A percentile compares a stretch with the other conserved stretches of the same genome.
Evolutionary conservation across 179 eudicot genomes (phyloP).

Genomic region (Vitellaria paradoxa): DNA sequence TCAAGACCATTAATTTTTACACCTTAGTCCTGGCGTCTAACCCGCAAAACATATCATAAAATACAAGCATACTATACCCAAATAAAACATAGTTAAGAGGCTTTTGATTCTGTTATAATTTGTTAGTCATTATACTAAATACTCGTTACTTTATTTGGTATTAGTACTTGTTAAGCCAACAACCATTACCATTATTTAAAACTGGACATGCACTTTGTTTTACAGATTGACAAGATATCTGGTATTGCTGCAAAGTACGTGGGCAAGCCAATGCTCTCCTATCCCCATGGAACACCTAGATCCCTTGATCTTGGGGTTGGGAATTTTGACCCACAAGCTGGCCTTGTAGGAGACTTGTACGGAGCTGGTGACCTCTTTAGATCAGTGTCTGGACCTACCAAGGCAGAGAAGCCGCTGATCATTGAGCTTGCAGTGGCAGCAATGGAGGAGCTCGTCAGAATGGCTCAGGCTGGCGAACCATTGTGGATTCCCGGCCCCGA

Average conservation of each 20-base stretch:
- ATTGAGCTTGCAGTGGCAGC: conserved; percentile 98
- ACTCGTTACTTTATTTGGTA: too few species aligned
- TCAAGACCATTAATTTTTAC: too few species aligned
- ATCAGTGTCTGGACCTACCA: conserved; percentile 67
- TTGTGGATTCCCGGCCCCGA: conserved; percentile 61
- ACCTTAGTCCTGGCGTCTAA: too few species aligned
- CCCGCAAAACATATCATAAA: too few species aligned
- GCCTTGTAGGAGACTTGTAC: conserved; percentile 58
- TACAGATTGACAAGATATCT: conserved; percentile 91
- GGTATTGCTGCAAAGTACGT: conserved; percentile 96
- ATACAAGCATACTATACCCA: too few species aligned
- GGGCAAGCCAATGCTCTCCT: conserved; percentile 71
- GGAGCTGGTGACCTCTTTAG: conserved; percentile 74
- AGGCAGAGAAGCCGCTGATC: conserved; percentile 86
- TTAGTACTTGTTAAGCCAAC: too few species aligned
- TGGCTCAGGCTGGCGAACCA: conserved; percentile 89
- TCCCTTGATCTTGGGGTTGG: conserved; percentile 63
- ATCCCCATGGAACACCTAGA: conserved; percentile 41
- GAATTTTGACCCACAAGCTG: conserved; percentile 44
- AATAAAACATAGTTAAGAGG: too few species aligned
- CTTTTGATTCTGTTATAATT: too few species aligned
- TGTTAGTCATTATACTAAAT: too few species aligned
- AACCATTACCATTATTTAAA: too few species aligned
- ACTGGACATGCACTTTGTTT: not conserved
- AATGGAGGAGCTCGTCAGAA: conserved; percentile 84